Evolutionary conservation across 164 flowering plant species (phyloP).

Genomic region (Cinnamomum chago): DNA sequence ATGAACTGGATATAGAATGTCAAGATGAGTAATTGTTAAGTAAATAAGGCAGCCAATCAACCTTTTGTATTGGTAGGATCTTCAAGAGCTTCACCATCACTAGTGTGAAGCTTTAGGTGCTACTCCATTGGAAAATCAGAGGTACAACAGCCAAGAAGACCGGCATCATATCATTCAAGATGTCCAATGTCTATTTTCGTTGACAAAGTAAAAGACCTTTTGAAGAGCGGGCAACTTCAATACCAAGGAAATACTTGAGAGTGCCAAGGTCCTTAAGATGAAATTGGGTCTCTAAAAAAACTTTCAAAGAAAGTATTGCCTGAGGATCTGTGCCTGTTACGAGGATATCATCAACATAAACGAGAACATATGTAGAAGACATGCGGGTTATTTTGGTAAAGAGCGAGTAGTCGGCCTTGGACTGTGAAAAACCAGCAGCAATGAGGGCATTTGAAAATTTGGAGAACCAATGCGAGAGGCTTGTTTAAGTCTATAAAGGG

Average conservation of each 20-base stretch:
- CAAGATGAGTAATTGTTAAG: no score
- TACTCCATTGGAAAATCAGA: background rate
- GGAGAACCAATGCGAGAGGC: background rate
- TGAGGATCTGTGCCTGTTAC: background rate
- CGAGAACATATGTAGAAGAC: background rate
- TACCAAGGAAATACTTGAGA: background rate
- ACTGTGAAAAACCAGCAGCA: slow-evolving; percentile 1
- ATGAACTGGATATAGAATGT: no score
- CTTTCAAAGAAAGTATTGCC: background rate
- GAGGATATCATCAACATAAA: slow-evolving; percentile 5
- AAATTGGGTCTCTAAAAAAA: background rate
- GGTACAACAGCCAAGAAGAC: background rate
- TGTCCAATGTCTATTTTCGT: background rate
- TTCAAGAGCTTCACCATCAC: no score
- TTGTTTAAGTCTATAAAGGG: no score
- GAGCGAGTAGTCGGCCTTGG: background rate
- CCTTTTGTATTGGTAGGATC: no score
- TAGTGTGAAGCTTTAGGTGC: background rate
- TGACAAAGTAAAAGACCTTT: background rate
- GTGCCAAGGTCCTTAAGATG: background rate
- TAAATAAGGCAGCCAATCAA: no score
- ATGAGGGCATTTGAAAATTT: background rate
- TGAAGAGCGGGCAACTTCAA: background rate
- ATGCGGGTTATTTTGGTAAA: background rate
- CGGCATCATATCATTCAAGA: background rate